Percentiles rank a stretch among this genome's conserved stretches.
phyloP scores from a whole-genome alignment of 2,329 filamentous ascomycete genomes.

The Aspergillus ruber region DNA sequence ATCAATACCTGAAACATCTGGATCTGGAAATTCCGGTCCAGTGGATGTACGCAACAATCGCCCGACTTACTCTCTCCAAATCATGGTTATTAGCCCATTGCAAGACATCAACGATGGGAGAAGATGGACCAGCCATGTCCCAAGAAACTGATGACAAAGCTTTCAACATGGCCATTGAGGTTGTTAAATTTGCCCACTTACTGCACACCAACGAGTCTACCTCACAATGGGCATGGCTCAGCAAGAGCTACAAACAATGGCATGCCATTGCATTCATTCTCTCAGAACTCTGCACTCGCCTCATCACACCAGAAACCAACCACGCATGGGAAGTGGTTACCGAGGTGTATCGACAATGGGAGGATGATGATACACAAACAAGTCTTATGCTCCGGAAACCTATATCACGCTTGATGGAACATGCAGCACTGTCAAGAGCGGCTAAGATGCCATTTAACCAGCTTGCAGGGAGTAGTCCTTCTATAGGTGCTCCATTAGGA shows the following conservation, averaged over 20 bases:
- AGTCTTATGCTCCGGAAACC: slow-evolving; percentile 3
- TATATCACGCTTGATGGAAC: slow-evolving; percentile 8
- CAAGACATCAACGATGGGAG: not conserved
- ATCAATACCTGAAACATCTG: slow-evolving; percentile 4
- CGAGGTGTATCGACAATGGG: slow-evolving; percentile 20
- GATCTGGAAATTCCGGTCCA: slow-evolving; percentile 7
- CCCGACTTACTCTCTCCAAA: slow-evolving; percentile 11
- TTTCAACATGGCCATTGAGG: slow-evolving; percentile 62
- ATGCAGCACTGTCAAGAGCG: not conserved
- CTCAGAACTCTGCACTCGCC: slow-evolving; percentile 54
- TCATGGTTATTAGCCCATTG: slow-evolving; percentile 14
- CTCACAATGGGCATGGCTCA: slow-evolving; percentile 56
- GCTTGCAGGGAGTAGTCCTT: too few species aligned
- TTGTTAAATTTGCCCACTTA: slow-evolving; percentile 60
- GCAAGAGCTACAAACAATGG: slow-evolving; percentile 57
- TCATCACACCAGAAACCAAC: slow-evolving; percentile 46
- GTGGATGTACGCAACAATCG: slow-evolving; percentile 7
- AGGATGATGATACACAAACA: slow-evolving; percentile 1
- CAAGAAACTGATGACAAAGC: slow-evolving; percentile 29
- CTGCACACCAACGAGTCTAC: slow-evolving; percentile 56
- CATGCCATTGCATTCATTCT: slow-evolving; percentile 56
- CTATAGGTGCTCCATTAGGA: too few species aligned
- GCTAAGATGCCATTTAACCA: too few species aligned
- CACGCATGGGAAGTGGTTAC: slow-evolving; percentile 54
- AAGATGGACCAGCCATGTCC: not conserved